Evolutionary conservation across 2,329 filamentous ascomycete species (phyloP).

Genomic region (Sporothrix brunneoviolacea): DNA sequence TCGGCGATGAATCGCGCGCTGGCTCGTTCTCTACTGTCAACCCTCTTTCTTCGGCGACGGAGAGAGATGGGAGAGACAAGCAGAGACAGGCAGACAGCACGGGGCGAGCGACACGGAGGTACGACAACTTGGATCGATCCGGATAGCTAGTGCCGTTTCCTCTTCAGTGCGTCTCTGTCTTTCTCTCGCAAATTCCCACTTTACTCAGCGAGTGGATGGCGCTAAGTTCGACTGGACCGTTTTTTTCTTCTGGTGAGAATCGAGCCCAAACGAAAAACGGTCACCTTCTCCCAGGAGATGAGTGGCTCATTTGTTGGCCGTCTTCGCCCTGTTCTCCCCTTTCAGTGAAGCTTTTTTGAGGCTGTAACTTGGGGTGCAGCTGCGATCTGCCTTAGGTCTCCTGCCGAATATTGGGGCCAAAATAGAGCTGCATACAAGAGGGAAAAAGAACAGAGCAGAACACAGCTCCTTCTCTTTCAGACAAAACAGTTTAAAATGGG

Average conservation of each 20-base stretch:
- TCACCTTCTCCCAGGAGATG: too few relatives aligned
- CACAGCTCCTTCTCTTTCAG: too few relatives aligned
- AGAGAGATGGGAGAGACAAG: not conserved
- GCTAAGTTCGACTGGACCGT: not conserved
- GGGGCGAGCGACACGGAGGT: constrained; percentile 1
- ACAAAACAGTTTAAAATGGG: too few relatives aligned
- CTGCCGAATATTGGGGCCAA: too few relatives aligned
- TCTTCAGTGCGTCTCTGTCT: not conserved
- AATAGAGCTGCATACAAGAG: too few relatives aligned
- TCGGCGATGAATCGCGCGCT: too few relatives aligned
- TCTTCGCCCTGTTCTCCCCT: not conserved
- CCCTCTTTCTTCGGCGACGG: not conserved
- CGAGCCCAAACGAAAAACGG: not conserved
- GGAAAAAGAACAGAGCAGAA: too few relatives aligned
- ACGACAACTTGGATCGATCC: not conserved
- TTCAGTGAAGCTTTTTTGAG: not conserved
- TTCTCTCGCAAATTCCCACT: not conserved
- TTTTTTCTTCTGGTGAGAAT: not conserved
- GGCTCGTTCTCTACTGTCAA: too few relatives aligned
- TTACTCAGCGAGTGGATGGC: constrained; percentile 11
- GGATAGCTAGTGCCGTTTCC: constrained; percentile 2
- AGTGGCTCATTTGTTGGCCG: too few relatives aligned
- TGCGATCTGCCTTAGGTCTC: not conserved
- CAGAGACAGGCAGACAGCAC: not conserved
- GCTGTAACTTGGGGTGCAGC: not conserved